Evolutionary conservation across 192 early-diverging fungal species (phyloP).

Genomic region (Coemansia sp.): DNA sequence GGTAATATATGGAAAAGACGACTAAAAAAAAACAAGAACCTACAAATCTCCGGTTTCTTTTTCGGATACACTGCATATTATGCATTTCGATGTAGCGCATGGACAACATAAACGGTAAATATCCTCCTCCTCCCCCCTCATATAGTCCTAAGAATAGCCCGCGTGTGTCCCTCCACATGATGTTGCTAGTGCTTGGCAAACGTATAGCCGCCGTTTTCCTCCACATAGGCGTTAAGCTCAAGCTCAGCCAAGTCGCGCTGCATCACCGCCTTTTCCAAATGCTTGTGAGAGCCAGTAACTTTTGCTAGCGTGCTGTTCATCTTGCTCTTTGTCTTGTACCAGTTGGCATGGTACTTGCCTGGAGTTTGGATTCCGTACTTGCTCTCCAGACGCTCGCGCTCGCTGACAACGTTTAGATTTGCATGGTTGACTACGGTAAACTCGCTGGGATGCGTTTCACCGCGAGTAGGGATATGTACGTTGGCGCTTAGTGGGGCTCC

Average conservation of each 20-base stretch:
- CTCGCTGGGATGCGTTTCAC: slow-evolving; percentile 48
- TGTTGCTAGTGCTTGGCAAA: slow-evolving; percentile 29
- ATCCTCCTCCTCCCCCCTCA: no score
- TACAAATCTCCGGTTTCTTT: not conserved
- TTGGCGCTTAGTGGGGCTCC: slow-evolving; percentile 35
- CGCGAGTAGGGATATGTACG: slow-evolving; percentile 41
- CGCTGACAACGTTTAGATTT: slow-evolving; percentile 8
- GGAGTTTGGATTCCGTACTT: slow-evolving; percentile 40
- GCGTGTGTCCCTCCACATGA: not conserved
- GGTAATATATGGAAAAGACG: not conserved
- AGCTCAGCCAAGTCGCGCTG: slow-evolving; percentile 47
- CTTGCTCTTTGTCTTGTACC: slow-evolving; percentile 47
- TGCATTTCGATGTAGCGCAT: not conserved
- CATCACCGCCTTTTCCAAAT: slow-evolving; percentile 30
- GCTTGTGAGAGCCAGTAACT: slow-evolving; percentile 37
- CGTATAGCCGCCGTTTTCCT: slow-evolving; percentile 36
- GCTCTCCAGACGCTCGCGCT: slow-evolving; percentile 25
- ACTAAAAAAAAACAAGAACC: not conserved
- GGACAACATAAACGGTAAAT: not conserved
- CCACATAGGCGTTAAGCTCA: slow-evolving; percentile 46
- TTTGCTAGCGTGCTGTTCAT: slow-evolving; percentile 31
- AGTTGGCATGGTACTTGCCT: slow-evolving; percentile 53
- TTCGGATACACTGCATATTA: not conserved
- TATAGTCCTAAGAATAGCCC: not conserved
- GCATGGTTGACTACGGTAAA: slow-evolving; percentile 13